phyloP scores from a whole-genome alignment of 768 basidiomycete genomes.

The Suillus paluster region DNA sequence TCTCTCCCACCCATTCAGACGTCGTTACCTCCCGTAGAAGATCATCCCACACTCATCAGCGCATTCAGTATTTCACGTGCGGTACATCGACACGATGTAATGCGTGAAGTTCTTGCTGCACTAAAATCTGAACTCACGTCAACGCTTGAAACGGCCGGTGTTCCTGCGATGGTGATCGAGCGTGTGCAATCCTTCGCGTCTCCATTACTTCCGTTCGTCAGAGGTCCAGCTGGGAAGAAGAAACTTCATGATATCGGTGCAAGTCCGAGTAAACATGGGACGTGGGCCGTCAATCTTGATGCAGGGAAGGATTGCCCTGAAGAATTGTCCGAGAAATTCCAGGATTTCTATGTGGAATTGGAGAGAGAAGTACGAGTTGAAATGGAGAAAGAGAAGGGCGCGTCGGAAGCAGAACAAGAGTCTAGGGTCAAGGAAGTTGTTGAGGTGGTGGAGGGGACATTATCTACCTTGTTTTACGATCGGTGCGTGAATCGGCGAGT shows the following conservation, averaged over 20 bases:
- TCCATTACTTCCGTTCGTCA: constrained; percentile 63
- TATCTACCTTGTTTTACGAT: constrained; percentile 84
- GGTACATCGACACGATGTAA: constrained; percentile 58
- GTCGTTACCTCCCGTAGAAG: constrained; percentile 32
- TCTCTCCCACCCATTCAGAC: constrained; percentile 29
- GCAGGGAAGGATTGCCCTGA: constrained; percentile 52
- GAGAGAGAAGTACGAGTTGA: constrained; percentile 62
- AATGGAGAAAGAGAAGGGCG: constrained; percentile 22
- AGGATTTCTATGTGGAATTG: constrained; percentile 70
- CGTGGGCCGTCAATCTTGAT: constrained; percentile 44
- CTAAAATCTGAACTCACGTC: constrained; percentile 61
- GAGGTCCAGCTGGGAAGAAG: constrained; percentile 35
- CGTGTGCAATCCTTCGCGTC: constrained; percentile 59
- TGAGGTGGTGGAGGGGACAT: constrained; percentile 71
- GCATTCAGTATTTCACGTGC: constrained; percentile 61
- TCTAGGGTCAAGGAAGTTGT: constrained; percentile 60
- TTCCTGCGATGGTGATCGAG: constrained; percentile 63
- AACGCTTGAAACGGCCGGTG: constrained; percentile 37
- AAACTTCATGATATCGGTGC: constrained; percentile 35
- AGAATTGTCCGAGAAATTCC: constrained; percentile 57
- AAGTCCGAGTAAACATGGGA: constrained; percentile 18
- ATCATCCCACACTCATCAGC: constrained; percentile 49
- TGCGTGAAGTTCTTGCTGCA: constrained; percentile 54
- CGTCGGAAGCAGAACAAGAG: constrained; percentile 40
- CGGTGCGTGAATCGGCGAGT: constrained; percentile 48